A percentile compares a stretch with the other conserved stretches of the same genome.
phyloP scores from a whole-genome alignment of 2,329 filamentous ascomycete genomes.

The Scytalidium sp. region DNA sequence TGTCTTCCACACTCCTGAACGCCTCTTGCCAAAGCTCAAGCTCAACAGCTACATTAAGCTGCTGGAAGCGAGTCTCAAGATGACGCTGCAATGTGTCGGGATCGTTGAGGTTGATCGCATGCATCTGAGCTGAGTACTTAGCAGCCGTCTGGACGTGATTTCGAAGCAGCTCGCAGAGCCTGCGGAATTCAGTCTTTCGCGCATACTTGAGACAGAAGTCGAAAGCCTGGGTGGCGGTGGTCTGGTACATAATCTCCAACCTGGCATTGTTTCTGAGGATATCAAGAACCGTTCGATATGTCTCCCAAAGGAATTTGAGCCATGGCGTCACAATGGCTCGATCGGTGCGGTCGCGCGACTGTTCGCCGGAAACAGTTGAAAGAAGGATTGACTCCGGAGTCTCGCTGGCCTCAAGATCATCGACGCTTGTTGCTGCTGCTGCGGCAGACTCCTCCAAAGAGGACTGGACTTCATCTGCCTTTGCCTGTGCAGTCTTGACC shows the following conservation, averaged over 20 bases:
- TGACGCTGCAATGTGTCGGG: conserved; percentile 96
- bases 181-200: conserved; percentile 98
- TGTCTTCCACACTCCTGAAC: conserved; percentile 98
- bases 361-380: conserved; percentile 95
- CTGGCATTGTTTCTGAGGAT: conserved; percentile 99
- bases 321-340: conserved; percentile 97
- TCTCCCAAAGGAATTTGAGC: conserved; percentile 99
- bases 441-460: conserved; percentile 73
- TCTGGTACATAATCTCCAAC: conserved; percentile 97
- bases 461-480: conserved; percentile 93
- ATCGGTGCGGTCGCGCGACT: conserved; percentile 95
- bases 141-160: conserved; percentile 99
- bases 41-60: conserved; percentile 96
- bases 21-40: conserved; percentile 99
- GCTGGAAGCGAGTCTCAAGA: conserved; percentile 96
- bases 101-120: conserved; percentile 98
- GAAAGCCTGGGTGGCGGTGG: conserved; percentile 96
- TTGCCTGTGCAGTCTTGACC: conserved; percentile 91
- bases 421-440: conserved; percentile 71
- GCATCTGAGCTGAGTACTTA: conserved; percentile 99
- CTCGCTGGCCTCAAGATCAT: conserved; percentile 95
- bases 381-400: conserved; percentile 97
- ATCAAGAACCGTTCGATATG: conserved; percentile 95
- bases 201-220: conserved; percentile 98
- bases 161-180: conserved; percentile 94